Evolutionary conservation across 2,329 filamentous ascomycete genomes (phyloP).

Genomic region (Sarocladium kiliense): DNA sequence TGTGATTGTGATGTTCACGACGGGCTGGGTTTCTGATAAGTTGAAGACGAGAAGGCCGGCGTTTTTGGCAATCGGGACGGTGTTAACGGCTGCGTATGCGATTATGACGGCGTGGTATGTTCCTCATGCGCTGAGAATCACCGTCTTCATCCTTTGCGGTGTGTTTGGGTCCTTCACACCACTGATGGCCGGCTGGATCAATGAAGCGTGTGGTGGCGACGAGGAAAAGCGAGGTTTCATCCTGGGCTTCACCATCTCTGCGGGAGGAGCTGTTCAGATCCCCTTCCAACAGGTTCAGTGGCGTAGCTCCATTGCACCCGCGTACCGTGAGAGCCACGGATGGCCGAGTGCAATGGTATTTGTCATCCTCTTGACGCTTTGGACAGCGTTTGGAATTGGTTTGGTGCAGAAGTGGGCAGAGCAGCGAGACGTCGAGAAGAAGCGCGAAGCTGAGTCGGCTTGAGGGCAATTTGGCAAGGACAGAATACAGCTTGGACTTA

Average conservation of each 20-base stretch:
- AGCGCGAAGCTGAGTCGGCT: neutral
- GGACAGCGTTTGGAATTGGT: slow-evolving; percentile 1
- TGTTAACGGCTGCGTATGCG: slow-evolving; percentile 30
- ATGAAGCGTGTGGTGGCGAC: slow-evolving; percentile 34
- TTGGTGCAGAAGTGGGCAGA: neutral
- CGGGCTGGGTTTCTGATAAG: slow-evolving; percentile 29
- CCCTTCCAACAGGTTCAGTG: slow-evolving; percentile 34
- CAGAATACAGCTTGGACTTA: no score
- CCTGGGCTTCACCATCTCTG: slow-evolving; percentile 31
- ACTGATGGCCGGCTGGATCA: slow-evolving; percentile 34
- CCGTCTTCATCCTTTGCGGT: slow-evolving; percentile 32
- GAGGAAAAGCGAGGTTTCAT: slow-evolving; percentile 37
- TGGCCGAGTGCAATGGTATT: slow-evolving; percentile 22
- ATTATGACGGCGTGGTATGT: slow-evolving; percentile 33
- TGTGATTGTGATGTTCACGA: slow-evolving; percentile 34
- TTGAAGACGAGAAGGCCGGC: slow-evolving; percentile 29
- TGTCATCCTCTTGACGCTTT: neutral
- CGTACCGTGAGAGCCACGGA: slow-evolving; percentile 28
- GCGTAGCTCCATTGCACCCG: slow-evolving; percentile 29
- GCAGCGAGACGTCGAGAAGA: neutral
- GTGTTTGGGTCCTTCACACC: slow-evolving; percentile 37
- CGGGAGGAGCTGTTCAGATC: slow-evolving; percentile 30
- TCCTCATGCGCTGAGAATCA: slow-evolving; percentile 30
- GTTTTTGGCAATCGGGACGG: slow-evolving; percentile 27
- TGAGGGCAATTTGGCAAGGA: no score